A percentile compares a stretch with the other conserved stretches of the same genome.
phyloP scores from a whole-genome alignment of 768 basidiomycete species.

The Hygrophorus pudorinus region DNA sequence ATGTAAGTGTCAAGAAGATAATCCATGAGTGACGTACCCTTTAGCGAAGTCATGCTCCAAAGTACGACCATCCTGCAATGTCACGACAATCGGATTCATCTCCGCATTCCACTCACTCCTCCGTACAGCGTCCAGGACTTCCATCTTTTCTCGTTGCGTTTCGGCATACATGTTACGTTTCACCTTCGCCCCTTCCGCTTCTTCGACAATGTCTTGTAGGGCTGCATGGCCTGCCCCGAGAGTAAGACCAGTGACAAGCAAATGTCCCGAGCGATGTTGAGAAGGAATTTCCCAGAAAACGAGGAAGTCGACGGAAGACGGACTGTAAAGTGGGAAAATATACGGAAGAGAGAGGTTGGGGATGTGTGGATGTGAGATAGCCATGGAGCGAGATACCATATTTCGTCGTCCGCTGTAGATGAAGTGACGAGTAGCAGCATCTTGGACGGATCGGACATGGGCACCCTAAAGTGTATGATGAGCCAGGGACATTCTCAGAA shows the following conservation, averaged over 20 bases:
- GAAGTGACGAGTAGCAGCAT: slow-evolving; percentile 30
- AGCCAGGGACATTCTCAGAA: neutral
- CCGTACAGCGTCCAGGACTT: slow-evolving; percentile 57
- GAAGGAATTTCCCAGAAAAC: slow-evolving; percentile 68
- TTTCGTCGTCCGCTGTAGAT: slow-evolving; percentile 43
- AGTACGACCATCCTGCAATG: slow-evolving; percentile 30
- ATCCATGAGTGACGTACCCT: slow-evolving; percentile 43
- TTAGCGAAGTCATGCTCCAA: slow-evolving; percentile 54
- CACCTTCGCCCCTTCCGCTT: slow-evolving; percentile 50
- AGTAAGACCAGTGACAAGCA: slow-evolving; percentile 44
- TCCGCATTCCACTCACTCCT: slow-evolving; percentile 70
- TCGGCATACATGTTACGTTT: slow-evolving; percentile 89
- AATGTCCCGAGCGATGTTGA: slow-evolving; percentile 50
- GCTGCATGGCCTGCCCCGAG: slow-evolving; percentile 64
- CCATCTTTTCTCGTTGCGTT: slow-evolving; percentile 63
- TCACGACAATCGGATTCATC: slow-evolving; percentile 60
- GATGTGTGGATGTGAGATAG: slow-evolving; percentile 45
- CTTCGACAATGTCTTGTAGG: slow-evolving; percentile 50
- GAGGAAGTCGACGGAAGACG: slow-evolving; percentile 59
- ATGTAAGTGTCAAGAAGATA: slow-evolving; percentile 1
- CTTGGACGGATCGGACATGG: slow-evolving; percentile 15
- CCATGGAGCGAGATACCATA: slow-evolving; percentile 24
- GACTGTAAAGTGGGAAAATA: slow-evolving; percentile 79
- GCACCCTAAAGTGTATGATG: slow-evolving; percentile 11
- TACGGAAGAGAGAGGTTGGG: slow-evolving; percentile 35